These are phyloP conservation scores for Ambrosia artemisiifolia DNA, from an alignment of 129 eudicot species.

Conservation along the genomic window DNA sequence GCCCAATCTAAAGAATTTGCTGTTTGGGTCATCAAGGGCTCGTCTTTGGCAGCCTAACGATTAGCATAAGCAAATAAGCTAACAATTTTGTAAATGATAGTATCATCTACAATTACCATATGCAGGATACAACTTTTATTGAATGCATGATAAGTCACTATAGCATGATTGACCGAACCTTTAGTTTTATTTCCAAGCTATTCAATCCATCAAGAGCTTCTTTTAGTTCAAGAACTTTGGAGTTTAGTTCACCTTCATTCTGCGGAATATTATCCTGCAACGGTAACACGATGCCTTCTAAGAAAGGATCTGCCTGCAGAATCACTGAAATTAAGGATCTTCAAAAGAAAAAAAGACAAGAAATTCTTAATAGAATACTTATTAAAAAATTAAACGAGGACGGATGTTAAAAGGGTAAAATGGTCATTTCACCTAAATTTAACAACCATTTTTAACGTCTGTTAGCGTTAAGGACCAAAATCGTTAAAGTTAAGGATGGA, in stretches of 20 bases:
- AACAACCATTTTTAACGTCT: too few species aligned
- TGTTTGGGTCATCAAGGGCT: constrained; percentile 53
- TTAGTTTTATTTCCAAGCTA: constrained; percentile 69
- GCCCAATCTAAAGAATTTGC: constrained; percentile 63
- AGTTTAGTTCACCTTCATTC: constrained; percentile 32
- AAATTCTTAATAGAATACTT: too few species aligned
- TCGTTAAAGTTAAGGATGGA: not conserved
- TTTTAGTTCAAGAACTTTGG: constrained; percentile 46
- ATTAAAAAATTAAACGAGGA: too few species aligned
- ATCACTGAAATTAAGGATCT: constrained; percentile 26
- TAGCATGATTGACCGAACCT: constrained; percentile 37
- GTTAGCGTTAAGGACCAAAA: not conserved
- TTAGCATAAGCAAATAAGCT: constrained; percentile 8
- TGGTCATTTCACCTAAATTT: too few species aligned
- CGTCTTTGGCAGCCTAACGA: constrained; percentile 61
- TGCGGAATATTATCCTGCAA: constrained; percentile 47
- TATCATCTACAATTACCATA: not conserved
- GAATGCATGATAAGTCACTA: not conserved
- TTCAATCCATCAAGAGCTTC: constrained; percentile 58
- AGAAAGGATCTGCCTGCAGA: constrained; percentile 65
- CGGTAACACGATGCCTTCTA: constrained; percentile 62
- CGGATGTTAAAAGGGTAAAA: not conserved
- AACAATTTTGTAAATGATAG: not conserved
- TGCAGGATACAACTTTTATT: not conserved
- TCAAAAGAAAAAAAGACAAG: not conserved